Percentiles rank a stretch among this genome's conserved stretches.
Evolutionary conservation across 2,329 filamentous ascomycete species (phyloP).

Genomic region (Neophaeococcomyces mojaviensis): DNA sequence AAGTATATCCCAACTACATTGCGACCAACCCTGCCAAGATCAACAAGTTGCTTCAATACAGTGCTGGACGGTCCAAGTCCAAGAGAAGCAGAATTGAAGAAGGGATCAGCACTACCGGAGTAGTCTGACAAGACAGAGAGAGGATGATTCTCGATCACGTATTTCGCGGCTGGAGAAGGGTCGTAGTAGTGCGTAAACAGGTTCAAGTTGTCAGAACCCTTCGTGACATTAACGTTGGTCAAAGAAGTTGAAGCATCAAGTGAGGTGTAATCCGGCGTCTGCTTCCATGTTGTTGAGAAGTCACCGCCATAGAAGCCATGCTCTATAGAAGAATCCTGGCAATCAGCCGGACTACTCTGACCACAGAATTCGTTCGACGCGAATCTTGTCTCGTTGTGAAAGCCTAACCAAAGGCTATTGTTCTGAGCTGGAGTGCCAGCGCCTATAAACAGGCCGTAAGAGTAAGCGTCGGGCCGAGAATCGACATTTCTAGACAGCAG

Average conservation of each 20-base stretch:
- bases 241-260: constrained; percentile 30
- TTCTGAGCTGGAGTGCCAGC: constrained; percentile 38
- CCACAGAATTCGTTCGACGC: constrained; percentile 31
- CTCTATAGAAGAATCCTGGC: constrained; percentile 9
- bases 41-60: constrained; percentile 31
- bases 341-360: constrained; percentile 25
- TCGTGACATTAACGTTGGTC: constrained; percentile 27
- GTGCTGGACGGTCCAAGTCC: constrained; percentile 36
- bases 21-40: constrained; percentile 30
- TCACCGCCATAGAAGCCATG: constrained; percentile 18
- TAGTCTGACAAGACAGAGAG: constrained; percentile 20
- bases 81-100: constrained; percentile 24
- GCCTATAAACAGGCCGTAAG: constrained; percentile 41
- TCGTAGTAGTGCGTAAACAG: constrained; percentile 22
- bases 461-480: constrained; percentile 28
- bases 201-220: constrained; percentile 24
- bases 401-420: constrained; percentile 37
- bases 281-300: constrained; percentile 24
- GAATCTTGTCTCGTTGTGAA: constrained; percentile 38
- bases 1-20: constrained; percentile 38
- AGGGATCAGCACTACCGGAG: constrained; percentile 13
- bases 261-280: constrained; percentile 19
- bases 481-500: constrained; percentile 29
- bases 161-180: constrained; percentile 17
- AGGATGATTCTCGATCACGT: constrained; percentile 14